Evolutionary conservation across 306 rosid genomes (phyloP).

Genomic region (Trifolium repens): DNA sequence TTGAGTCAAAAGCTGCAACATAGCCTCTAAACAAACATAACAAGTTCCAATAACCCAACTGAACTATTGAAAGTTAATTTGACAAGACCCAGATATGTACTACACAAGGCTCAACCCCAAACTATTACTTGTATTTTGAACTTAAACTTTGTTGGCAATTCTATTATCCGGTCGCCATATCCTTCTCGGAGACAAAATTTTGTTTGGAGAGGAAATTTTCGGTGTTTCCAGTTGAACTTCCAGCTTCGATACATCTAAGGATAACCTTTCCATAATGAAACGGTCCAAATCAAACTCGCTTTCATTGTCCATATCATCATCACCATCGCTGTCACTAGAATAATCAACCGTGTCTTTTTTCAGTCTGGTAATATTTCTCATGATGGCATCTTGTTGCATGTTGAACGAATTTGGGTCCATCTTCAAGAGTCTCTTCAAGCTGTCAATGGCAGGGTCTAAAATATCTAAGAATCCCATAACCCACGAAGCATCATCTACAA

Average conservation of each 20-base stretch:
- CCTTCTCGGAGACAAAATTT: conserved; percentile 51
- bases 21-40: not conserved
- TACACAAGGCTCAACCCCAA: conserved; percentile 40
- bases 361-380: conserved; percentile 42
- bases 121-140: conserved; percentile 27
- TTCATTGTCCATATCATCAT: conserved; percentile 49
- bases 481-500: conserved; percentile 97
- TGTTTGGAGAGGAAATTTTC: conserved; percentile 42
- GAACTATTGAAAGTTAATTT: conserved; percentile 25
- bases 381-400: conserved; percentile 38
- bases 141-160: conserved; percentile 33
- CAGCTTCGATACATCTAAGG: conserved; percentile 68
- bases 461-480: conserved; percentile 88
- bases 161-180: conserved; percentile 50
- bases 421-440: conserved; percentile 76
- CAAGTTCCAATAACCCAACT: not conserved
- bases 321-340: conserved; percentile 26
- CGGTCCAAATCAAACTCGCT: conserved; percentile 74
- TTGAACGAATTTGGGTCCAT: conserved; percentile 57
- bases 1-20: not conserved
- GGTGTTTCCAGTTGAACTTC: conserved; percentile 62
- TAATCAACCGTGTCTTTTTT: conserved; percentile 42
- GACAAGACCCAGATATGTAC: conserved; percentile 37
- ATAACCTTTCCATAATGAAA: conserved; percentile 60
- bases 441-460: conserved; percentile 86